Conservation (phyloP, 202 grass and related monocot genomes). For the Hordeum pubiflorum region DNA sequence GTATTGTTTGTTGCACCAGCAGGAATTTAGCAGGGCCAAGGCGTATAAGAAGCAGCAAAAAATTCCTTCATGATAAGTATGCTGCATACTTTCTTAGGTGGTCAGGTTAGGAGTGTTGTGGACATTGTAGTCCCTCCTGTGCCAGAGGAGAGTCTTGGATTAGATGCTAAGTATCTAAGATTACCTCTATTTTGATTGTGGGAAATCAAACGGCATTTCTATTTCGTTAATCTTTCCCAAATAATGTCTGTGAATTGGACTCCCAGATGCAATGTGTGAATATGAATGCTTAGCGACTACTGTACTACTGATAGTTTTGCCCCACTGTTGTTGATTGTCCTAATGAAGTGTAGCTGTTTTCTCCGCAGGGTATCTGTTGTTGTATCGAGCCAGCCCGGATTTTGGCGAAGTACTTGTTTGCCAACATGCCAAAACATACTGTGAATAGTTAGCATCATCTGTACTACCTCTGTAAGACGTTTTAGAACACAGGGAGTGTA, state of each 20-base stretch:
- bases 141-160: not conserved
- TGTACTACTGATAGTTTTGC: not conserved
- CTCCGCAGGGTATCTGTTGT: not conserved
- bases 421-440: not conserved
- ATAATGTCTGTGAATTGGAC: not conserved
- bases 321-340: not conserved
- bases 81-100: not conserved
- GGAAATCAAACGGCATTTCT: not conserved
- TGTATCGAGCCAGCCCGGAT: not conserved
- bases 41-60: not conserved
- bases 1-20: not conserved
- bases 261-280: not conserved
- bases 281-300: not conserved
- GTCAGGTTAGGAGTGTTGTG: not conserved
- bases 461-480: no score
- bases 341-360: not conserved
- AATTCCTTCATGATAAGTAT: not conserved
- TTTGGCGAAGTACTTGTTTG: conserved; percentile 21
- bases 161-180: not conserved
- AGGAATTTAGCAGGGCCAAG: not conserved
- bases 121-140: not conserved
- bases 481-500: no score
- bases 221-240: no score
- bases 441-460: not conserved
- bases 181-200: not conserved